Base-by-base conservation (phyloP, 2,329 filamentous ascomycete species). In the Fusarium sp. region DNA sequence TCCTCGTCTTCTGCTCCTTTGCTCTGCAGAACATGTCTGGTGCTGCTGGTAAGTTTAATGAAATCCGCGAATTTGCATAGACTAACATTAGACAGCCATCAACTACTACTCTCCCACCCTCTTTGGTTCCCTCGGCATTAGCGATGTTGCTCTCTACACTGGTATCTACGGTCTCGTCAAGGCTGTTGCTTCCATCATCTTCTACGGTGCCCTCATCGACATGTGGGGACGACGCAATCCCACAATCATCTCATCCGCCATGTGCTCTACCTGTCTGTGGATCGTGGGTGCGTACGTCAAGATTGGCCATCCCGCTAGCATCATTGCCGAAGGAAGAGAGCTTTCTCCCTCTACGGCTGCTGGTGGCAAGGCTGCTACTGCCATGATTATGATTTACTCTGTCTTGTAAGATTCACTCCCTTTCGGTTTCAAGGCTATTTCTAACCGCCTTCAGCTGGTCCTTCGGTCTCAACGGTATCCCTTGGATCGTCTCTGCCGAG, bases 371-470 rank as follows among this genome's bases (percentile, higher is more conserved):
- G 83, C 88, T 16, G 88, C 88, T 9, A 89, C 88, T 35, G 87
- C 87, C 4, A 87, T 87, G 77, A 86, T 90, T 27, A 89, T 89
- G 81, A 81, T 89, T 1, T 89, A 89, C 71, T 87, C 84, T 2
- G 83, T 88, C 52, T 88, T 89, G 79, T 88, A 84, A 72, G 87
- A 7, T 71, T 37, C n/a, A 18, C 5, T 5, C 22, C 10, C 14
- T 1, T 9, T 0, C 0, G 4, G 1, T 9, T 1, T 10, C 13
- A 11, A 6, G 13, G 0, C 0, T 8, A 0, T 0, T 16, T n/a
- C 72, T 74, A 4, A 77, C 39, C 1, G 0, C 3, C 0, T 14
- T 0, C 6, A 84, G 82, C 72, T 86, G 83, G 83, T 85, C 83
- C 2, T 86, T 83, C 66, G 85, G 85, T 56, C 79, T 85, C 2